Base-by-base conservation (phyloP, 345 rosid genomes). In the Citrus maxima region DNA sequence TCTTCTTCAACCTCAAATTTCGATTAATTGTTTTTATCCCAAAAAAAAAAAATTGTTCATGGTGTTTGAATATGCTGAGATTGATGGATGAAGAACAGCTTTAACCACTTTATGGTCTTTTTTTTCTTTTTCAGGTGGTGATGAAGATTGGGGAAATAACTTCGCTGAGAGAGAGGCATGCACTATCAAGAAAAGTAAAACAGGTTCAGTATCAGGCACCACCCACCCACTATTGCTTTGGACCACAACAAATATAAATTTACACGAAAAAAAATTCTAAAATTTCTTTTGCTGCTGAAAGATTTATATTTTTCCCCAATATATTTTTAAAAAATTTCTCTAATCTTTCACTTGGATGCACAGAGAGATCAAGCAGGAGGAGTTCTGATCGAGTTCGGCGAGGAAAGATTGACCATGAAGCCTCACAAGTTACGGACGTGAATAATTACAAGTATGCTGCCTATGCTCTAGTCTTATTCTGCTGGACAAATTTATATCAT, bases 101-200 rank as follows among this genome's bases (percentile, higher is more conserved):
- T 92, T 89, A 90, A 77, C 80, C 73, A 76, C 85, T 92, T 81
- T 86, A 74, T 81, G 65, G 76, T 76, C 49, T 77, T 77, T 81
- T 82, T 81, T 82, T 85, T 7, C 42, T 38, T 91, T 90, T 87
- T 90, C 92, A 92, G 98, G 93, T 81, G 88, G 82, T 85, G 89
- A 80, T 85, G 96, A 89, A 89, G 90, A 91, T 71, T 82, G 93
- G 92, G 90, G 91, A 85, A 85, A 78, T 91, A 91, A 72, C 84
- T 89, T 85, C 85, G 81, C 87, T 46, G 97, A 90, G 88, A 83
- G 83, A 80, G 94, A 93, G 83, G 90, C 95, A 90, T 91, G 98
- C 97, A 90, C 90, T 80, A 86, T 87, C 87, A 83, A 89, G 84
- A 92, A 96, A 92, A 91, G 89, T 87, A 90, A 67, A 86, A 85